Evolutionary conservation across 2,329 filamentous ascomycete genomes (phyloP), one percentile per base, ranked within the genome.

Genomic region (Emericellopsis atlantica): DNA sequence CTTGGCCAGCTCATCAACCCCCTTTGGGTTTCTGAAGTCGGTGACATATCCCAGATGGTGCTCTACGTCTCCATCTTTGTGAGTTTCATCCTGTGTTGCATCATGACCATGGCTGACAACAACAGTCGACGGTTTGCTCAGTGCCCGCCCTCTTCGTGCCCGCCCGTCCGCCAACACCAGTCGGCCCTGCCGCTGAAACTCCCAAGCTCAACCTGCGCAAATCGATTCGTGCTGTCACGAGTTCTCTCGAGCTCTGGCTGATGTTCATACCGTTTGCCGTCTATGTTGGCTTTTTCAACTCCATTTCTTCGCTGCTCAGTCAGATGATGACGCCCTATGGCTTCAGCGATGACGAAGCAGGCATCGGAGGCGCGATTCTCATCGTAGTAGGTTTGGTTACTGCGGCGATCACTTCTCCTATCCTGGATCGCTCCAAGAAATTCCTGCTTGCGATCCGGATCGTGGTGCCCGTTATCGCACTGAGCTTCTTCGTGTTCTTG

Each of bases 281-380:
- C 51, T 95, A 88, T 59, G 85, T 95, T 45, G 88, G 84, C 51
- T 81, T 92, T 65, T 98, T 98, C 78, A 96, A 96, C 70, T 83
- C 83, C 49, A 69, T 89, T 49, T 93, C 88, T 39, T 84, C 84
- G 2, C 75, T 96, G 1, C 71, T 96, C 9, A 94, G 90, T 65
- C 90, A 95, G 56, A 85, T 96, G 56, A 74, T 96, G 47, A 67
- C 76, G 32, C 92, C 92, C 0, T 90, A 95, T 62, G 84, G 78
- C 52, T 94, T 87, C 71, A 74, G 67, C 44, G 83, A 94, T 57
- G 81, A 82, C 48, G 73, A 95, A 42, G 85, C 90, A 18, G 92
- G 92, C 29, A 89, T 96, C 52, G 87, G 81, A 10, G 92, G 92
- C 47, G 92, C 84, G 1, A 61, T 96, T 8, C 73, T 96, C 29